phyloP scores from a whole-genome alignment of 805 yeast species.

The Phaffomyces antillensis region DNA sequence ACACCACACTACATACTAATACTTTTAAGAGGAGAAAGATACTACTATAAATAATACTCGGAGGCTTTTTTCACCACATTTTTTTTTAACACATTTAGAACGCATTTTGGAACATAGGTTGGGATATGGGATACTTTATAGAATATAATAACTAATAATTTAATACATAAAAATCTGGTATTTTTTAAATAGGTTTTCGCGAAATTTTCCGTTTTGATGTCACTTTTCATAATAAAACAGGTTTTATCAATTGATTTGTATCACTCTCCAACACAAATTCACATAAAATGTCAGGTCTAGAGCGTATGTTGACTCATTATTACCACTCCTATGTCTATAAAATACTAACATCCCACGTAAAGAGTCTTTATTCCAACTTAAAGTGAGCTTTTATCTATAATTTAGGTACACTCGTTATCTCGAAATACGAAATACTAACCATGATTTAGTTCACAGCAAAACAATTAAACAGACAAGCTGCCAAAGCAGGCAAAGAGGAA shows the following conservation, averaged over 20 bases:
- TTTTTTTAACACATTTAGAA: no score
- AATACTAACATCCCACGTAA: neutral
- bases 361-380: constrained; percentile 60
- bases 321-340: neutral
- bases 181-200: neutral
- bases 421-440: constrained; percentile 14
- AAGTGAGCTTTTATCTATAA: constrained; percentile 26
- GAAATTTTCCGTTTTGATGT: no score
- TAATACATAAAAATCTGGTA: neutral
- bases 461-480: constrained; percentile 83
- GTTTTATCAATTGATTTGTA: no score
- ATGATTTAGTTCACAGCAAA: constrained; percentile 76
- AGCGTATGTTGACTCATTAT: constrained; percentile 12
- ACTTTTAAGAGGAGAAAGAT: no score
- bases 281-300: constrained; percentile 31
- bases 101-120: neutral
- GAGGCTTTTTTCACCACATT: no score
- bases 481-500: constrained; percentile 87
- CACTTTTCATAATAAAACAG: no score
- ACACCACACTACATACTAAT: no score
- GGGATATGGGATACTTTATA: neutral
- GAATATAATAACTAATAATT: neutral
- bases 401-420: neutral
- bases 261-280: no score
- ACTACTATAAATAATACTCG: no score